Percentiles rank a stretch among this genome's conserved stretches.
These are phyloP conservation scores for Acanthamoeba royreba DNA, from an alignment of 208 protist genomes.

Conservation along the genomic window DNA sequence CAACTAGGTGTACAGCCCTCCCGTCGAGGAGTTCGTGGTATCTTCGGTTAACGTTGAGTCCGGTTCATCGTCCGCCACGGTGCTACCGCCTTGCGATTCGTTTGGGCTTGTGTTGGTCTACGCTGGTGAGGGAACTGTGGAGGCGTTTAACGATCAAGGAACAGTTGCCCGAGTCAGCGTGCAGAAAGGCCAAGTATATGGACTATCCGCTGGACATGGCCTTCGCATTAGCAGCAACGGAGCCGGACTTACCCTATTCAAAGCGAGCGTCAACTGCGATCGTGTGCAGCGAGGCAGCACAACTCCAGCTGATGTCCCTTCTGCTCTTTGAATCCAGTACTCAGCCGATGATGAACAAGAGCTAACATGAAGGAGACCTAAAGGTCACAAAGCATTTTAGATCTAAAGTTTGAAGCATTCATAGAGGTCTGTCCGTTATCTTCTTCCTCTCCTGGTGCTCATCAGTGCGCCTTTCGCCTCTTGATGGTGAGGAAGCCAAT, in stretches of 20 bases:
- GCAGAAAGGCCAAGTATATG: neutral
- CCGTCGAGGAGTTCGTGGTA: conserved; percentile 61
- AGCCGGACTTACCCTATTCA: neutral
- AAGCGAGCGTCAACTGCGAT: neutral
- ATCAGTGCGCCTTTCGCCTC: too few relatives aligned
- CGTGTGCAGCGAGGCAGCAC: too few relatives aligned
- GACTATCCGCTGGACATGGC: neutral
- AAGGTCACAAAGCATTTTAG: too few relatives aligned
- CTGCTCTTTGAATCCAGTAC: neutral
- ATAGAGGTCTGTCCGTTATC: too few relatives aligned
- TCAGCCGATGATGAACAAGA: too few relatives aligned
- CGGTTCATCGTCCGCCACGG: conserved; percentile 89
- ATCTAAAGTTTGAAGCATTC: too few relatives aligned
- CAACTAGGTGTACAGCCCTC: conserved; percentile 44
- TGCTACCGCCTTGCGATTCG: conserved; percentile 85
- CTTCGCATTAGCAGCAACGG: neutral
- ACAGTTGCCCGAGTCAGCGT: too few relatives aligned
- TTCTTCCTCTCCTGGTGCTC: too few relatives aligned
- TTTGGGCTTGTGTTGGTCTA: conserved; percentile 80
- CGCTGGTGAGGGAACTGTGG: neutral
- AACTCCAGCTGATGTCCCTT: neutral
- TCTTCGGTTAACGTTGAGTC: neutral
- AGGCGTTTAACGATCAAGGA: too few relatives aligned
- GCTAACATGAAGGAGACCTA: too few relatives aligned
- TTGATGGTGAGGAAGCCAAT: conserved; percentile 20